These are phyloP conservation scores for Aristolochia californica DNA, from an alignment of 164 flowering plant genomes.

Conservation along the genomic window DNA sequence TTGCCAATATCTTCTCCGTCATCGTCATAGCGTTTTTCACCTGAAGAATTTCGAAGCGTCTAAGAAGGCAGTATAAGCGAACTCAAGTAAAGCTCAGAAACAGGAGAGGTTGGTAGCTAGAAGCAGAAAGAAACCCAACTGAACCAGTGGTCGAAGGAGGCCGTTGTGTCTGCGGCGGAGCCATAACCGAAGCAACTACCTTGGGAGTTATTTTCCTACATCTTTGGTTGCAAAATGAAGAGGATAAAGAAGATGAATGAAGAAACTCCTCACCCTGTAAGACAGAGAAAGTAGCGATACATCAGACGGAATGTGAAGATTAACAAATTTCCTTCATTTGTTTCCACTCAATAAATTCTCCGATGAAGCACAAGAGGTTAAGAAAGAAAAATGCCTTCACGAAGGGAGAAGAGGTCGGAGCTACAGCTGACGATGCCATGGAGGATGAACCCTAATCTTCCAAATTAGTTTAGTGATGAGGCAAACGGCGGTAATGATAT, in stretches of 20 bases:
- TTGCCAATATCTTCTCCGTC: constrained; percentile 93
- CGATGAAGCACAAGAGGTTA: too few relatives aligned
- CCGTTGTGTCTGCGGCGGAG: constrained; percentile 68
- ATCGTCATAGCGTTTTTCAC: constrained; percentile 88
- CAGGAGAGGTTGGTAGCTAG: not conserved
- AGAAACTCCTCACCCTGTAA: constrained; percentile 36
- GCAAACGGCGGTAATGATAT: too few relatives aligned
- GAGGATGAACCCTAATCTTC: too few relatives aligned
- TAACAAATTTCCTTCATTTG: too few relatives aligned
- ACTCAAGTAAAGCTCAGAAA: not conserved
- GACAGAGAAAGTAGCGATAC: not conserved
- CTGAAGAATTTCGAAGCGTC: constrained; percentile 20
- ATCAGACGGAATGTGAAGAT: not conserved
- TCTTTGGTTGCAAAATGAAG: constrained; percentile 16
- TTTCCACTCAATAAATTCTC: too few relatives aligned
- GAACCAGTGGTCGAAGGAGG: constrained; percentile 81
- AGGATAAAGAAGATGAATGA: constrained; percentile 33
- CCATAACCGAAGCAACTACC: constrained; percentile 61
- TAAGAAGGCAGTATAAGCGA: not conserved
- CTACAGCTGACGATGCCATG: too few relatives aligned
- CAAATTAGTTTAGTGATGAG: too few relatives aligned
- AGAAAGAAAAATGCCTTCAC: too few relatives aligned
- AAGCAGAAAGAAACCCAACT: constrained; percentile 20
- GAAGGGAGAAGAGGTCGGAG: too few relatives aligned
- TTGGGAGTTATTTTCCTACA: constrained; percentile 27